Percentiles rank a stretch among this genome's conserved stretches.
Conservation (phyloP, 768 basidiomycete species). For the Panaeolus cyanescens region DNA sequence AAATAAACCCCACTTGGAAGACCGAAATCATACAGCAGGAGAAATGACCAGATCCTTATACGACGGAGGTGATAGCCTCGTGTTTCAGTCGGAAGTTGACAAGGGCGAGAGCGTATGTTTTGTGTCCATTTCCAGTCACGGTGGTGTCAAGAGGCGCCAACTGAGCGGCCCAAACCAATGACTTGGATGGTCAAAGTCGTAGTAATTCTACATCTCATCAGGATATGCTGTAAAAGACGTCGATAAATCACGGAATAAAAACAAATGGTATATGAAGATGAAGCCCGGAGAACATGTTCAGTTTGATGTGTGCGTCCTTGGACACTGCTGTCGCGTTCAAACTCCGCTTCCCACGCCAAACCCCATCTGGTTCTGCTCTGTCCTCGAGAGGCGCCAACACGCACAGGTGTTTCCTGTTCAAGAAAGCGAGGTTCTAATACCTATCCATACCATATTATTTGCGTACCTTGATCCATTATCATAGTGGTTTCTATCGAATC, state of each 20-base stretch:
- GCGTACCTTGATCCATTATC: neutral
- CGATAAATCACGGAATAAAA: no score
- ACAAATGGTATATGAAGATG: no score
- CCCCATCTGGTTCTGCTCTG: neutral
- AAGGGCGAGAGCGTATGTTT: neutral
- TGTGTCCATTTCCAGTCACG: neutral
- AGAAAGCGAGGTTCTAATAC: neutral
- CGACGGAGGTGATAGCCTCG: neutral
- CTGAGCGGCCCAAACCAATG: no score
- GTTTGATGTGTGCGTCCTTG: no score
- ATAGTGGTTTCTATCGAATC: neutral
- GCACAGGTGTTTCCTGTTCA: neutral
- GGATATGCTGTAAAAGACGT: no score
- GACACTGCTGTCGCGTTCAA: neutral
- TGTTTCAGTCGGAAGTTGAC: conserved; percentile 2
- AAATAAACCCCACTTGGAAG: neutral
- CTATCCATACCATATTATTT: neutral
- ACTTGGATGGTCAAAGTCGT: no score
- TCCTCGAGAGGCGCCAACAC: neutral
- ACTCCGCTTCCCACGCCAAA: neutral
- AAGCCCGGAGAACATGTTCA: no score
- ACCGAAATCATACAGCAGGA: neutral
- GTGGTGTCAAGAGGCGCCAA: neutral
- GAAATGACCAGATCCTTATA: neutral
- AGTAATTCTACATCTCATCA: no score